A percentile compares a stretch with the other conserved stretches of the same genome.
Conservation (phyloP, 306 rosid genomes). For the Arachis hypogaea region DNA sequence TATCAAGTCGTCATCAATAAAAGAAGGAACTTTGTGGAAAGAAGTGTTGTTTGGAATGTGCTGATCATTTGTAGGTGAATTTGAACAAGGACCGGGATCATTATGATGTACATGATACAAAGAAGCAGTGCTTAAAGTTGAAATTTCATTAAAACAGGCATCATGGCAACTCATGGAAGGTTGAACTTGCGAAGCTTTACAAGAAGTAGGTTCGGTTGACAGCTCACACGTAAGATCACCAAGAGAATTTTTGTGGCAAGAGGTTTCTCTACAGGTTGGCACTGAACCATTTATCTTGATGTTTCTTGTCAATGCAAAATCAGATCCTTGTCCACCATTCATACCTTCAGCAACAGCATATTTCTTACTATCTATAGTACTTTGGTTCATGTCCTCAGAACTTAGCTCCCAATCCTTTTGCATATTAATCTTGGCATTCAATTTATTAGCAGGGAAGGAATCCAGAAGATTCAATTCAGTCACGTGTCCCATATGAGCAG, state of each 20-base stretch:
- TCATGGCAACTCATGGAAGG: constrained; percentile 40
- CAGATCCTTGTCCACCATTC: constrained; percentile 42
- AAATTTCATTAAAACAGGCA: constrained; percentile 40
- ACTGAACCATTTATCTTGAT: constrained; percentile 46
- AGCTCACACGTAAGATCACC: constrained; percentile 46
- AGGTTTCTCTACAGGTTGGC: constrained; percentile 37
- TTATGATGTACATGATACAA: constrained; percentile 41
- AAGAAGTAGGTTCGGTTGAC: constrained; percentile 41
- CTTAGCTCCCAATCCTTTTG: constrained; percentile 44
- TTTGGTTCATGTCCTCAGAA: constrained; percentile 39
- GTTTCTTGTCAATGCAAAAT: constrained; percentile 39
- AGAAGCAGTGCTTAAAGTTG: constrained; percentile 40
- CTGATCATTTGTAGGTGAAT: constrained; percentile 40
- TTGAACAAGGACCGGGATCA: constrained; percentile 39
- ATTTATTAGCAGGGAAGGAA: constrained; percentile 40
- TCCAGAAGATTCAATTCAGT: constrained; percentile 43
- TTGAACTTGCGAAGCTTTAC: constrained; percentile 42
- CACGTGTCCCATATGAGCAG: constrained; percentile 32
- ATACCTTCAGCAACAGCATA: constrained; percentile 45
- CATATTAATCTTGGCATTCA: constrained; percentile 23
- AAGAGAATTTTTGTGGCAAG: constrained; percentile 32
- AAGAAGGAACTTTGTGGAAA: constrained; percentile 45
- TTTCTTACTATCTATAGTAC: constrained; percentile 36
- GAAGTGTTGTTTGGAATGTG: constrained; percentile 42
- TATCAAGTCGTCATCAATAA: constrained; percentile 51